Percentiles rank a stretch among this genome's conserved stretches.
These are phyloP conservation scores for Phanerodontia chrysosporium DNA, from an alignment of 768 basidiomycete genomes.

Conservation along the genomic window DNA sequence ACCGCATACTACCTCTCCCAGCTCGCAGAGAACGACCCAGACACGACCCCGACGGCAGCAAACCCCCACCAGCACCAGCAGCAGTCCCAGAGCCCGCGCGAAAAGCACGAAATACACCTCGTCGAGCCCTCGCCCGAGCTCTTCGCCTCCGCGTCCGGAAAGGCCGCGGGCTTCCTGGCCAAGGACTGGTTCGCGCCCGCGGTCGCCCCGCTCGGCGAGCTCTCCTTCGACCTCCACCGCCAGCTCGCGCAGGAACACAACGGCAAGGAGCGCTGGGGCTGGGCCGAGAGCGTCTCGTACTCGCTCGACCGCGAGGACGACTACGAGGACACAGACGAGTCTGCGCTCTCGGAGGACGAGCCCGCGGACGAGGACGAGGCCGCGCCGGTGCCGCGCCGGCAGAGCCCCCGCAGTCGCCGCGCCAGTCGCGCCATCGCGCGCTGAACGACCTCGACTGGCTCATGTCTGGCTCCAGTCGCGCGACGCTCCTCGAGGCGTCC, in stretches of 20 bases:
- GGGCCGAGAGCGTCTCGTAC: conserved; percentile 26
- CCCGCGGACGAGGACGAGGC: not conserved
- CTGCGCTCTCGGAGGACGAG: not conserved
- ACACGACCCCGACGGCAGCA: conserved; percentile 3
- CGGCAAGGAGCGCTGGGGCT: conserved; percentile 38
- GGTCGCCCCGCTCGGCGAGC: conserved; percentile 27
- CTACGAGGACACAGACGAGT: conserved; percentile 4
- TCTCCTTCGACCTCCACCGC: conserved; percentile 36
- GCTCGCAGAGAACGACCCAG: conserved; percentile 17
- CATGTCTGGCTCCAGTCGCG: conserved; percentile 21
- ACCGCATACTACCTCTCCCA: conserved; percentile 38
- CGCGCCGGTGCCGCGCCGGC: not conserved
- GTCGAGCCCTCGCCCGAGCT: conserved; percentile 36
- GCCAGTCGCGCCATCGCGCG: not conserved
- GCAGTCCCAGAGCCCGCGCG: not conserved
- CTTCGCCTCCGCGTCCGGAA: conserved; percentile 32
- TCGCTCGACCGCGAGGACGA: conserved; percentile 21
- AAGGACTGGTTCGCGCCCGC: conserved; percentile 35
- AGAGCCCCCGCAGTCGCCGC: not conserved
- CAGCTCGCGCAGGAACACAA: conserved; percentile 33
- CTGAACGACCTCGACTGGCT: conserved; percentile 25
- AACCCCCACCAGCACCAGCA: not conserved
- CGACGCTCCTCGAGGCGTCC: conserved; percentile 13
- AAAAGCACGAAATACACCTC: conserved; percentile 33
- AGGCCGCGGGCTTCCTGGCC: conserved; percentile 39